Percentiles rank a stretch among this genome's conserved stretches.
Conservation (phyloP, 2,329 filamentous ascomycete species). For the Cytospora paraplurivora region DNA sequence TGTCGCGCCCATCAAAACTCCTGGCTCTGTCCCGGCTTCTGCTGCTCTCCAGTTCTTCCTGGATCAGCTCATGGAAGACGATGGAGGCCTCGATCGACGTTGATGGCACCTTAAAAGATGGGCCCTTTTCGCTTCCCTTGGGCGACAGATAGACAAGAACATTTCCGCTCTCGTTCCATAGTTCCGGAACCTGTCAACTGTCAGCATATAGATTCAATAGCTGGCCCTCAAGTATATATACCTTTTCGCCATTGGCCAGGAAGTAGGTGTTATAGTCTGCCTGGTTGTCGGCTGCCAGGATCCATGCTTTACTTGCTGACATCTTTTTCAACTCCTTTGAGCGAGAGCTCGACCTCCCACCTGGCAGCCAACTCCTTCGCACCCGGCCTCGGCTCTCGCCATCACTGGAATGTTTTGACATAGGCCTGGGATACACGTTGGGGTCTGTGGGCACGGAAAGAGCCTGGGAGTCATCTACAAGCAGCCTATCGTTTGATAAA, state of each 20-base stretch:
- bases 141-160: constrained; percentile 61
- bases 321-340: constrained; percentile 42
- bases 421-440: constrained; percentile 37
- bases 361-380: constrained; percentile 58
- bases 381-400: constrained; percentile 44
- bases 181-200: constrained; percentile 57
- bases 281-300: constrained; percentile 53
- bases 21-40: constrained; percentile 41
- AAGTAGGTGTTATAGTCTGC: constrained; percentile 59
- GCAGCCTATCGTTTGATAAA: constrained; percentile 35
- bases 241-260: constrained; percentile 58
- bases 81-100: constrained; percentile 57
- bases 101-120: constrained; percentile 63
- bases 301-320: constrained; percentile 48
- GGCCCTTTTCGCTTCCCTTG: constrained; percentile 50
- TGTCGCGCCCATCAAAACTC: constrained; percentile 52
- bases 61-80: constrained; percentile 56
- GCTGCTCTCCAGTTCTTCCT: constrained; percentile 45
- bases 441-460: constrained; percentile 35
- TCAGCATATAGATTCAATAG: constrained; percentile 9
- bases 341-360: constrained; percentile 53
- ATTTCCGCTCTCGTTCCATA: constrained; percentile 64
- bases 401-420: constrained; percentile 41
- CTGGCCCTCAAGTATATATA: constrained; percentile 33
- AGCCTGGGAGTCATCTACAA: constrained; percentile 37